These are phyloP conservation scores for Galerina marginata DNA, from an alignment of 768 basidiomycete species.

Conservation along the genomic window DNA sequence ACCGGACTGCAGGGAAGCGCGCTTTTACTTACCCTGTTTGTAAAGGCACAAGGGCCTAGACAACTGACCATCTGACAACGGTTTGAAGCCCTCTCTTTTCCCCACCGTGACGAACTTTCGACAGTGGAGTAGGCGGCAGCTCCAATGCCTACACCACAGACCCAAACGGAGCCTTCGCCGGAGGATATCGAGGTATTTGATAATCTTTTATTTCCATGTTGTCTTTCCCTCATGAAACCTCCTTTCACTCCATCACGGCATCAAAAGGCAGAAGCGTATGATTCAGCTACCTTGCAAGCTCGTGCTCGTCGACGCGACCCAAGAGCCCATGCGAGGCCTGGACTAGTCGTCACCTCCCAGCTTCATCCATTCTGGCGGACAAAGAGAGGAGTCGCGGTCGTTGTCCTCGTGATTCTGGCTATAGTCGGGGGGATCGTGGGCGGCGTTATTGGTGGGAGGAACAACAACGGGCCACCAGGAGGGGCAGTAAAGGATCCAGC, in stretches of 20 bases:
- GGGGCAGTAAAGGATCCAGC: not conserved
- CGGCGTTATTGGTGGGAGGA: constrained; percentile 27
- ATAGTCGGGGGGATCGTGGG: constrained; percentile 30
- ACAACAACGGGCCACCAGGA: not conserved
- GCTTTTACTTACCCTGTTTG: not conserved
- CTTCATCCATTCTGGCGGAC: constrained; percentile 30
- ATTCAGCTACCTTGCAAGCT: not conserved
- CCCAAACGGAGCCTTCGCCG: constrained; percentile 1
- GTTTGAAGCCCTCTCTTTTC: not conserved
- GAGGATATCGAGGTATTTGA: constrained; percentile 17
- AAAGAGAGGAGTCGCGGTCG: constrained; percentile 23
- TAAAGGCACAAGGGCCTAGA: constrained; percentile 9
- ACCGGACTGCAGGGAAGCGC: constrained; percentile 7
- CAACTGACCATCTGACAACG: not conserved
- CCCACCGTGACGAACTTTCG: not conserved
- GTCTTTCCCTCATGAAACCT: not conserved
- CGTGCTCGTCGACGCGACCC: too few relatives aligned
- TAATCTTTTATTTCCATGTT: not conserved
- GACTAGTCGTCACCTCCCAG: constrained; percentile 22
- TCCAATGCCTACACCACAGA: constrained; percentile 9
- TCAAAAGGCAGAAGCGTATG: constrained; percentile 9
- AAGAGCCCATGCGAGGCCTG: not conserved
- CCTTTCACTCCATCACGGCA: too few relatives aligned
- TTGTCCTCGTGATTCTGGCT: constrained; percentile 19
- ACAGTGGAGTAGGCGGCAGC: not conserved